Percentiles rank a stretch among this genome's conserved stretches.
These are phyloP conservation scores for Crithidia bombi DNA, from an alignment of 208 protist genomes.

Conservation along the genomic window DNA sequence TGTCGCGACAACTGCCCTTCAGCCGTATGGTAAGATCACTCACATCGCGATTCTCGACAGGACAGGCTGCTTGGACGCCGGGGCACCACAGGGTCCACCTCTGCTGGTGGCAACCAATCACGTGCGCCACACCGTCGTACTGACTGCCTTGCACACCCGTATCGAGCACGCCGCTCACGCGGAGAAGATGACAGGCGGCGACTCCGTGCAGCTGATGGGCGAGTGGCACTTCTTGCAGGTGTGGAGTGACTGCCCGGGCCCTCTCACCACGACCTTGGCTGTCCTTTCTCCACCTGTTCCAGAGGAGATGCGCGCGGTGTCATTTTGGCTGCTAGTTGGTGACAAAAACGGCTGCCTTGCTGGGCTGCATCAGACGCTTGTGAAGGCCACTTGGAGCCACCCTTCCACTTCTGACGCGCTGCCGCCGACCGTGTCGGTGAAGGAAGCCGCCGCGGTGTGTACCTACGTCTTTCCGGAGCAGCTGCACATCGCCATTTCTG, in stretches of 20 bases:
- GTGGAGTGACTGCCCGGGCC: slow-evolving; percentile 21
- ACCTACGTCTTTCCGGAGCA: slow-evolving; percentile 31
- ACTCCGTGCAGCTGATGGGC: not conserved
- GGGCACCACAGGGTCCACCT: not conserved
- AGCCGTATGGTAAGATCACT: slow-evolving; percentile 26
- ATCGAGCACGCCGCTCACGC: not conserved
- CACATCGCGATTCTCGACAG: slow-evolving; percentile 1
- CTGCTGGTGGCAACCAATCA: slow-evolving; percentile 30
- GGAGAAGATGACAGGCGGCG: too few species aligned
- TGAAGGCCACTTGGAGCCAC: not conserved
- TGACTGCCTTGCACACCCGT: slow-evolving; percentile 9
- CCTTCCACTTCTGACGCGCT: not conserved
- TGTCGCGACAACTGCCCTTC: slow-evolving; percentile 1
- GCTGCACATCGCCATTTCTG: slow-evolving; percentile 23
- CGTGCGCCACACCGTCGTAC: slow-evolving; percentile 17
- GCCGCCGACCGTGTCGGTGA: not conserved
- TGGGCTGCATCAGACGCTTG: not conserved
- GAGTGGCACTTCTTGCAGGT: slow-evolving; percentile 15
- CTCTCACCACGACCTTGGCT: slow-evolving; percentile 20
- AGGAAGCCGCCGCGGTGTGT: slow-evolving; percentile 4
- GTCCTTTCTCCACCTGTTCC: not conserved
- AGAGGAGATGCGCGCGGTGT: not conserved
- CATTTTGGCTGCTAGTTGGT: slow-evolving; percentile 28
- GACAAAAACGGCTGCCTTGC: slow-evolving; percentile 24
- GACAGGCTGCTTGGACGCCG: not conserved